Evolutionary conservation across 2,329 filamentous ascomycete species (phyloP).

Genomic region (Colletotrichum falcatum): DNA sequence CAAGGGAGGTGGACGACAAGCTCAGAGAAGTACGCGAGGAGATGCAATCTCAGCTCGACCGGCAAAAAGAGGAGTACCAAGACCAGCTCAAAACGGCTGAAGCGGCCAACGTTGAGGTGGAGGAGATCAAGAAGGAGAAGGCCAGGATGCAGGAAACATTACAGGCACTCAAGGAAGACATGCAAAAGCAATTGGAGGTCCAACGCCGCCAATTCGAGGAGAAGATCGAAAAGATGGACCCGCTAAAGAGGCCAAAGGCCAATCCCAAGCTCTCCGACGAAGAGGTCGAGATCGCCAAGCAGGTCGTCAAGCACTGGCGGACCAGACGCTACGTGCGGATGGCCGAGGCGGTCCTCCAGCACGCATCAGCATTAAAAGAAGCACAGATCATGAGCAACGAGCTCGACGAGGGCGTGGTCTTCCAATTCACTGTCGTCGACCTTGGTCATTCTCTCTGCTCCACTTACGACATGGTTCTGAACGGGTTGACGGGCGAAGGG

Average conservation of each 20-base stretch:
- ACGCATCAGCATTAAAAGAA: slow-evolving; percentile 90
- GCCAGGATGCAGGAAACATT: slow-evolving; percentile 86
- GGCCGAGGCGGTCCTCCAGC: slow-evolving; percentile 90
- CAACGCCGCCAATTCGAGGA: slow-evolving; percentile 89
- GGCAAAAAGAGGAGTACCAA: slow-evolving; percentile 85
- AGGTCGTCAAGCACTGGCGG: slow-evolving; percentile 80
- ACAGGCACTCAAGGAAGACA: slow-evolving; percentile 83
- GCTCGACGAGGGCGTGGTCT: slow-evolving; percentile 91
- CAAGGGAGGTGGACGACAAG: slow-evolving; percentile 81
- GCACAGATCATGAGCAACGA: slow-evolving; percentile 98
- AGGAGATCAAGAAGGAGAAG: slow-evolving; percentile 87
- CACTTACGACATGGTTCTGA: slow-evolving; percentile 96
- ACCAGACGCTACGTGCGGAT: slow-evolving; percentile 90
- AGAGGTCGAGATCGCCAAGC: slow-evolving; percentile 78
- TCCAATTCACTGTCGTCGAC: slow-evolving; percentile 94
- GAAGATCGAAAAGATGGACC: slow-evolving; percentile 82
- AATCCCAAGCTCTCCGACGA: slow-evolving; percentile 75
- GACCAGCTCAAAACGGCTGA: slow-evolving; percentile 82
- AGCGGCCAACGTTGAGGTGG: slow-evolving; percentile 80
- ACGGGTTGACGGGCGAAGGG: slow-evolving; percentile 88
- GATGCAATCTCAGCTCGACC: slow-evolving; percentile 85
- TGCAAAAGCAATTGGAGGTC: slow-evolving; percentile 85
- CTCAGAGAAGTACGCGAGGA: slow-evolving; percentile 82
- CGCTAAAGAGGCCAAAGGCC: slow-evolving; percentile 70
- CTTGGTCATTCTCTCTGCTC: slow-evolving; percentile 89